These are phyloP conservation scores for Exsudoporus floridanus DNA, from an alignment of 1,284 basidiomycete genomes.

Conservation along the genomic window DNA sequence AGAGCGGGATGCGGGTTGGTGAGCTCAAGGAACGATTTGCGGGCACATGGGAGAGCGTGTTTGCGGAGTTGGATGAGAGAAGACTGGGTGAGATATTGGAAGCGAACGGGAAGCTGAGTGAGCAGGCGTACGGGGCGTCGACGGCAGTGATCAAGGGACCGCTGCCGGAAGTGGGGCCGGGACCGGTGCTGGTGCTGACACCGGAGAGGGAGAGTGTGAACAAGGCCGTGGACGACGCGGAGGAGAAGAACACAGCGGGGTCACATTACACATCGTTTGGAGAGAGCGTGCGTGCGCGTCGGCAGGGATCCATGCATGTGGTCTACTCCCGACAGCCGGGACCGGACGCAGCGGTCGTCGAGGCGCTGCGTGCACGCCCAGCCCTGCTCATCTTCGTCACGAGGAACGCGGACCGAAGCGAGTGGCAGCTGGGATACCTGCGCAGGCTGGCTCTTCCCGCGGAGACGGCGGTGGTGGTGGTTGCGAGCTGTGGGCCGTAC, in stretches of 20 bases:
- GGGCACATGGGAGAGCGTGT: conserved; percentile 46
- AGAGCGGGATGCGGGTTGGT: conserved; percentile 47
- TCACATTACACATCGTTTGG: conserved; percentile 55
- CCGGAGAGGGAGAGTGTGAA: conserved; percentile 59
- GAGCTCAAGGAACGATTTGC: conserved; percentile 52
- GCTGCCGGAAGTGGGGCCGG: conserved; percentile 38
- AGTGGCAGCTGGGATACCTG: conserved; percentile 55
- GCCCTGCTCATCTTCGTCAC: conserved; percentile 52
- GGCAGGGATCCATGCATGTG: conserved; percentile 40
- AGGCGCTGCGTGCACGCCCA: conserved; percentile 4
- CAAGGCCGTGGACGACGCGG: conserved; percentile 58
- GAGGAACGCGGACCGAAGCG: conserved; percentile 52
- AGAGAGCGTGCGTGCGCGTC: conserved; percentile 37
- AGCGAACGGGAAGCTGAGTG: conserved; percentile 44
- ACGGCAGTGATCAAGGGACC: conserved; percentile 48
- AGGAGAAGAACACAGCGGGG: conserved; percentile 56
- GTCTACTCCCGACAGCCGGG: conserved; percentile 44
- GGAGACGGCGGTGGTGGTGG: conserved; percentile 41
- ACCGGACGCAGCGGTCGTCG: conserved; percentile 8
- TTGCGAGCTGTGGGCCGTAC: conserved; percentile 63
- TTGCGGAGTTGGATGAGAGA: conserved; percentile 32
- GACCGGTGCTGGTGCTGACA: conserved; percentile 49
- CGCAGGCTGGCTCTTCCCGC: conserved; percentile 26
- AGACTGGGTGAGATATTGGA: conserved; percentile 40
- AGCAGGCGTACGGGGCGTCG: conserved; percentile 46